Base-by-base conservation (phyloP, 2,329 filamentous ascomycete species). In the Phialocephala sp. region DNA sequence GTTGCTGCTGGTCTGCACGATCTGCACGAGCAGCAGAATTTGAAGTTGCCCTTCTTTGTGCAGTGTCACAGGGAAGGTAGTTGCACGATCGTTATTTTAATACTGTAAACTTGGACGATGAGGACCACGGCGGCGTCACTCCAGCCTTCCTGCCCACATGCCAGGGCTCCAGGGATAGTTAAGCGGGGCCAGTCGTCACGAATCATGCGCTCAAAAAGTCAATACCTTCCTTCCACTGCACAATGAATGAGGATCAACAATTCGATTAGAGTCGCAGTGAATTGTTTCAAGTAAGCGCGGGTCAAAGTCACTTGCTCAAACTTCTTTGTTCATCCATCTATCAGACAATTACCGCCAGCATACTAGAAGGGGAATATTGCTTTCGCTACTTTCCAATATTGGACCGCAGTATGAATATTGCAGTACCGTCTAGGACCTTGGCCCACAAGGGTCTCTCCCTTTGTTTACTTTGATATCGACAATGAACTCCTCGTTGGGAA, bases 1-100 rank as follows among this genome's bases (percentile, higher is more conserved):
- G 24, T 54, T 54, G 50, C 50, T 47, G 57, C 62, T 64, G 35
- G 57, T 60, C 56, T 64, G 47, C 22, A 43, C 35, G n/a, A 57
- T 52, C 41, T 45, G 57, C 62, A 60, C 36, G 27, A 64, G 56
- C 47, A 39, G 37, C 59, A 15, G 50, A 60, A n/a, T 37, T 24
- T 52, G 37, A 64, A 36, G 36, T 56, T 52, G 45, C 39, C 37
- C 15, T 45, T 54, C 20, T 22, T 59, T 60, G 57, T 59, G 62
- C 37, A 47, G 39, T 52, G 27, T 63, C 37, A 60, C 47, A 22
- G 50, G 47, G 32, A 41, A 64, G 24, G 59, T 24, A 36, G 50
- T 11, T 54, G 12, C 15, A 18, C 50, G 50, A n/a, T 32, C 50
- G 50, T 54, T 22, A 54, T 54, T 52, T 27, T 35, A 32, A 22